phyloP scores from a whole-genome alignment of 140 eudicot species.

The Flaveria floridana region DNA sequence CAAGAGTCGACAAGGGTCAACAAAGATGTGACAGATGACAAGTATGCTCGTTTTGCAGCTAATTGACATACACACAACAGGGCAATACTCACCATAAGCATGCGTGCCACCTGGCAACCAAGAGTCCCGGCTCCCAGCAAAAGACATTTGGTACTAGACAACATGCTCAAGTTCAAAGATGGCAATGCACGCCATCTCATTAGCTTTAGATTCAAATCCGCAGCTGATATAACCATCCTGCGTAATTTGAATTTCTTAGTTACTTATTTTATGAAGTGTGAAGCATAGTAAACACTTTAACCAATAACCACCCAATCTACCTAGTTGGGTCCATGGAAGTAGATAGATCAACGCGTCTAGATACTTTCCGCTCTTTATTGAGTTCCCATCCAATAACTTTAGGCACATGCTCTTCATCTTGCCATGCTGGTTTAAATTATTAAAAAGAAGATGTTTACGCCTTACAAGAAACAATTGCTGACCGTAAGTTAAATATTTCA shows the following conservation, averaged over 20 bases:
- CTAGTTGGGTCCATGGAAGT: constrained; percentile 84
- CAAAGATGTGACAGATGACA: constrained; percentile 5
- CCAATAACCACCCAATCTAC: constrained; percentile 39
- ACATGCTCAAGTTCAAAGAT: constrained; percentile 56
- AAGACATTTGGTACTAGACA: constrained; percentile 75
- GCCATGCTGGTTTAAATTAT: constrained; percentile 39
- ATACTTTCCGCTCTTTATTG: constrained; percentile 43
- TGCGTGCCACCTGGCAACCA: constrained; percentile 97
- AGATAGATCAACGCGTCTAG: constrained; percentile 72
- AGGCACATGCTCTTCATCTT: constrained; percentile 51
- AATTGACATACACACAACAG: neutral
- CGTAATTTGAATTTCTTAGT: neutral
- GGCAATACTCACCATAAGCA: constrained; percentile 73
- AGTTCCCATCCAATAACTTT: constrained; percentile 79
- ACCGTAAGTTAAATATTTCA: neutral
- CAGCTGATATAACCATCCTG: constrained; percentile 90
- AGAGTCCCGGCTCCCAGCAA: constrained; percentile 96
- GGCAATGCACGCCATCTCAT: constrained; percentile 97
- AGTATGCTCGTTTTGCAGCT: constrained; percentile 21
- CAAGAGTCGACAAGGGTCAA: neutral
- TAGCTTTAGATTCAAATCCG: constrained; percentile 88
- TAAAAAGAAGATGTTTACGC: constrained; percentile 4
- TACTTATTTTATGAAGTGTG: neutral
- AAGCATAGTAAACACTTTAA: constrained; percentile 17
- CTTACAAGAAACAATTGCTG: constrained; percentile 1